Evolutionary conservation across 2,329 filamentous ascomycete species (phyloP), one percentile per base, ranked within the genome.

Genomic region (Colletotrichum destructivum): DNA sequence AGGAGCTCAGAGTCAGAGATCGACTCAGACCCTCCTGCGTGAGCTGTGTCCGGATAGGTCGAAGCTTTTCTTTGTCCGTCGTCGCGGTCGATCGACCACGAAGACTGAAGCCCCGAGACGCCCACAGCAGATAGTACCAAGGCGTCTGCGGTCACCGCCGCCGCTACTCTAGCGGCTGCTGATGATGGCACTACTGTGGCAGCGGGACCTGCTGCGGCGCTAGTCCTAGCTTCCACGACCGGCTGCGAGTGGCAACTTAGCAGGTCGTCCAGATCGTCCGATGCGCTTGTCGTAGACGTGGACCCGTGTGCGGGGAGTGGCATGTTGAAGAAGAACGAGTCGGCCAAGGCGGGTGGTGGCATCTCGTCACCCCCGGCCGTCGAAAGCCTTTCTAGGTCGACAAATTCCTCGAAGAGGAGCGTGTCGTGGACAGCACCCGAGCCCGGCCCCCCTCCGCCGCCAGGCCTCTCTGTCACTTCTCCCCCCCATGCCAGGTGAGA

Each of bases 1-100:
- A 85, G 80, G n/a, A 87, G 79, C 74, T 86, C 85, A 47, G 84
- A 83, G 72, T 87, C 84, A 4, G 85, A 86, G 77, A 87, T 84
- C 69, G 83, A 84, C 67, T 74, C 61, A 26, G 67, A n/a, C 55
- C 54, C 71, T 38, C 63, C 73, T 54, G 66, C n/a, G 64, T 64
- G 61, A 55, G 71, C 63, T 64, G 71, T 52, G 44, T 62, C 73
- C 71, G 73, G 73, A 74, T 74, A 72, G 67, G 73, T 66, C 61
- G 67, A 71, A 52, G 69, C 23, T 31, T 73, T 74, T 54, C 73
- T 74, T 74, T 74, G 73, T 74, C 57, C 71, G 59, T 57, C 55
- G 40, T 47, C 46, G 52, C 61, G 67, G 66, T 55, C 70, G 72
- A 74, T 74, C 72, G 61, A 23, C 70, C 69, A 71, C 46, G 72